These are phyloP conservation scores for Entomortierella beljakovae DNA, from an alignment of 192 early-diverging fungal species.

Conservation along the genomic window DNA sequence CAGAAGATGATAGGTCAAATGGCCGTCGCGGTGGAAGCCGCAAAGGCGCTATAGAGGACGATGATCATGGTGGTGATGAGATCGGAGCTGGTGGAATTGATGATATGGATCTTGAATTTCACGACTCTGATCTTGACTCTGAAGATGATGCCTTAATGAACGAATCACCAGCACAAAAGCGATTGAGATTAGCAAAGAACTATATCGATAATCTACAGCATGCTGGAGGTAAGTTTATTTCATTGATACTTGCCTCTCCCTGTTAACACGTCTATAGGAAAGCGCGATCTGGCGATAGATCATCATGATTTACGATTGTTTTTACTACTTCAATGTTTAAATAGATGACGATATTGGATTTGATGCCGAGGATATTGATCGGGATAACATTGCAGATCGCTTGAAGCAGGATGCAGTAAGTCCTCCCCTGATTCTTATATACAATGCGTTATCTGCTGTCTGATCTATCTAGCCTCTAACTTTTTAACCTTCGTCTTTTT, in stretches of 20 bases:
- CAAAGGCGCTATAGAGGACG: conserved; percentile 47
- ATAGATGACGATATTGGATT: conserved; percentile 76
- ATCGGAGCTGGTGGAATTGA: conserved; percentile 66
- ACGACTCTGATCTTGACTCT: conserved; percentile 61
- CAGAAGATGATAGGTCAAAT: conserved; percentile 12
- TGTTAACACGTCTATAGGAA: background rate
- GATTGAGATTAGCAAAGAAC: conserved; percentile 91
- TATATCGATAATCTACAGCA: conserved; percentile 87
- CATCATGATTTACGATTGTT: background rate
- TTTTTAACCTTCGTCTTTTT: too few relatives aligned
- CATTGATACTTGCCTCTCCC: too few relatives aligned
- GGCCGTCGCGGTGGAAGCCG: conserved; percentile 7
- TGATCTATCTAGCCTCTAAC: too few relatives aligned
- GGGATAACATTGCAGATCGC: conserved; percentile 91
- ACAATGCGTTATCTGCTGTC: too few relatives aligned
- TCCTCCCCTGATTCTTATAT: too few relatives aligned
- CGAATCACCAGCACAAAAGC: conserved; percentile 94
- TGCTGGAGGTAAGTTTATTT: conserved; percentile 57
- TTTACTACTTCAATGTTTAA: background rate
- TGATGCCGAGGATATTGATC: conserved; percentile 93
- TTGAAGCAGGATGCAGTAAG: conserved; percentile 82
- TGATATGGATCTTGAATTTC: conserved; percentile 64
- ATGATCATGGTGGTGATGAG: conserved; percentile 59
- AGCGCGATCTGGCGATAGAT: background rate
- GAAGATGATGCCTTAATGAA: conserved; percentile 73